Evolutionary conservation across 1,284 basidiomycete genomes (phyloP), one percentile per base, ranked within the genome.

Genomic region (Trichosporon sp.): DNA sequence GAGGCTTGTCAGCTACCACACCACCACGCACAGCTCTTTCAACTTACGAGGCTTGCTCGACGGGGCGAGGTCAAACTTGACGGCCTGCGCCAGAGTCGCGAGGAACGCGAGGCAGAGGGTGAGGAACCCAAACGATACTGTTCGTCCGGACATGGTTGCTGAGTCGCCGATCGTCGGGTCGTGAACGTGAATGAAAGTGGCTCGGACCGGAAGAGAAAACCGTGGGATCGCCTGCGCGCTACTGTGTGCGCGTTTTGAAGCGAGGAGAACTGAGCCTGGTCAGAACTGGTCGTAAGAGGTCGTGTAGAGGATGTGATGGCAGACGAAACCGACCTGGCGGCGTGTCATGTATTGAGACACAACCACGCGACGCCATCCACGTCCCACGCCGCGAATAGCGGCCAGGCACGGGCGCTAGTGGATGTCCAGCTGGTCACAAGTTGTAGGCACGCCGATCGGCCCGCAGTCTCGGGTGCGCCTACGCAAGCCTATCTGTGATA

Each of bases 1-100:
- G 61, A n/a, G 32, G 26, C 21, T 54, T n/a, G 40, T 67, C 66
- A 67, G 48, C 19, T 19, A 31, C 40, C 1, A 31, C 40, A 63
- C 6, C 11, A 16, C 48, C 14, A 48, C 12, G 7, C 11, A 61
- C 7, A 46, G 21, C 3, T 31, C 26, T 14, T 16, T 4, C 48
- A n/a, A 68, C 83, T 75, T 61, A 85, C 83, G 94, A 73, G 88
- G 93, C 77, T 90, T 88, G 71, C 64, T 88, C 88, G 73, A 87
- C 87, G 0, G 93, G 89, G 51, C 85, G 87, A 96, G 86, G 63
- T 87, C 83, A 83, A 97, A 96, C 85, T 97, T 97, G 85, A 97
- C 91, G 65, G 91, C 92, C 64, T 43, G 73, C 65, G 61, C 43
- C 35, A 71, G 46, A 35, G 73, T 66, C 37, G 67, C 51, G 54